Percentiles rank a stretch among this genome's conserved stretches.
phyloP scores from a whole-genome alignment of 306 rosid genomes.

The Boehmeria nivea region DNA sequence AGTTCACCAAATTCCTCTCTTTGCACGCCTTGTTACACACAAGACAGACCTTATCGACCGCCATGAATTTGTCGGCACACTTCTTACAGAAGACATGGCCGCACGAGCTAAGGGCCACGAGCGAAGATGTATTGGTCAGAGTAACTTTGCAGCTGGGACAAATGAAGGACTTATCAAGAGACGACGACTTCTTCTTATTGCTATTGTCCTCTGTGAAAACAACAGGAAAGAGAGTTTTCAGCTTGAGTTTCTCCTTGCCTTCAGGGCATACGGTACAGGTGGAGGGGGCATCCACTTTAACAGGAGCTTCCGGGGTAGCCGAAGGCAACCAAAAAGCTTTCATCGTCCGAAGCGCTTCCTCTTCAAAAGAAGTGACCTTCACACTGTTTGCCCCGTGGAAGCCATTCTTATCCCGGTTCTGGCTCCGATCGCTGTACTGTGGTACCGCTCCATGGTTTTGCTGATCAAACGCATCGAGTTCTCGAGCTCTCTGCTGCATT shows the following conservation, averaged over 20 bases:
- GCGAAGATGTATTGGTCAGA: conserved; percentile 71
- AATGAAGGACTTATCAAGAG: conserved; percentile 54
- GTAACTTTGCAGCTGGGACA: conserved; percentile 97
- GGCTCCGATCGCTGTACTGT: conserved; percentile 65
- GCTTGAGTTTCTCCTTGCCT: conserved; percentile 83
- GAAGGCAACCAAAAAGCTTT: conserved; percentile 99
- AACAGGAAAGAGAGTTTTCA: conserved; percentile 76
- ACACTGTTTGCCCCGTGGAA: conserved; percentile 99
- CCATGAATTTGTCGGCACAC: conserved; percentile 86
- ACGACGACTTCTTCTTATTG: conserved; percentile 56
- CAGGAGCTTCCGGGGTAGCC: conserved; percentile 88
- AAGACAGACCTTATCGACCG: conserved; percentile 84
- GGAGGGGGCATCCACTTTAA: conserved; percentile 70
- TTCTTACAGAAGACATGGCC: conserved; percentile 94
- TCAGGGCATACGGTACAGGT: conserved; percentile 71
- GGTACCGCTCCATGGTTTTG: conserved; percentile 97
- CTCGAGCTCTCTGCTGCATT: conserved; percentile 74
- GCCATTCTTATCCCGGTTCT: conserved; percentile 64
- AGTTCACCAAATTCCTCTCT: conserved; percentile 67
- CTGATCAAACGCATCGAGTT: conserved; percentile 93
- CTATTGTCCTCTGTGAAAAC: conserved; percentile 70
- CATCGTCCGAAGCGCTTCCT: conserved; percentile 97
- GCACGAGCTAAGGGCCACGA: conserved; percentile 83
- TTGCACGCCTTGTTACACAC: conserved; percentile 83
- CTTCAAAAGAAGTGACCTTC: conserved; percentile 94